Evolutionary conservation across 2,329 filamentous ascomycete genomes (phyloP).

Genomic region (Aspergillus costaricaensis): DNA sequence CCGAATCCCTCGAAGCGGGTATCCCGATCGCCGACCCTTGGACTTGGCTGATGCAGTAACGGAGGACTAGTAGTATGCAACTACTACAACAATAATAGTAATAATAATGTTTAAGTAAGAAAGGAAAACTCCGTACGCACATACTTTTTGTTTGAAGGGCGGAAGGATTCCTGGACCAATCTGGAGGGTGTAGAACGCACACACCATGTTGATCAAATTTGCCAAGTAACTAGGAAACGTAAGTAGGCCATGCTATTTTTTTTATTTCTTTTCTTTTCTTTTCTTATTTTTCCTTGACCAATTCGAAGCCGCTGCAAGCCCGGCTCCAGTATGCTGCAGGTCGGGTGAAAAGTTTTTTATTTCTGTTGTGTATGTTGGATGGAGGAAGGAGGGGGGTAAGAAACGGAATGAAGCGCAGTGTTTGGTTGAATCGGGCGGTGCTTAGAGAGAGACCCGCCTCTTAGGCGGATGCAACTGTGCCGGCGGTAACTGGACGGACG

Average conservation of each 20-base stretch:
- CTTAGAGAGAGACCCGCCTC: background rate
- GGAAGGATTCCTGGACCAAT: background rate
- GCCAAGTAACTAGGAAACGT: background rate
- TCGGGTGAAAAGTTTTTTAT: slow-evolving; percentile 15
- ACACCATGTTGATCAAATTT: slow-evolving; percentile 9
- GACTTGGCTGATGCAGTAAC: slow-evolving; percentile 13
- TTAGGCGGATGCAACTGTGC: slow-evolving; percentile 12
- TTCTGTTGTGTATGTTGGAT: background rate
- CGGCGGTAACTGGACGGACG: slow-evolving; percentile 14
- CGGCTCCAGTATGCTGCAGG: slow-evolving; percentile 17
- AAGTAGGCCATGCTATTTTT: too few relatives aligned
- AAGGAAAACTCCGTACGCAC: background rate
- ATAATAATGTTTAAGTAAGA: too few relatives aligned
- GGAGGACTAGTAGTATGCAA: slow-evolving; percentile 1
- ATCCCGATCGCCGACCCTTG: slow-evolving; percentile 18
- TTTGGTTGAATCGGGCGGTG: slow-evolving; percentile 13
- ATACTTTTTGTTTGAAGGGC: background rate
- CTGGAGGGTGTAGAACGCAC: slow-evolving; percentile 1
- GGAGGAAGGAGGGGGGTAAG: slow-evolving; percentile 13
- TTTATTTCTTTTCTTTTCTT: background rate
- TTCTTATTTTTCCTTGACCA: background rate
- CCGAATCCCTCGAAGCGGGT: slow-evolving; percentile 15
- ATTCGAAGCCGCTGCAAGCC: slow-evolving; percentile 3
- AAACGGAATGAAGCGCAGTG: slow-evolving; percentile 12
- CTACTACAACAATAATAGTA: slow-evolving; percentile 9